phyloP scores from a whole-genome alignment of 441 rosid species.

The Syzygium syzygioides region DNA sequence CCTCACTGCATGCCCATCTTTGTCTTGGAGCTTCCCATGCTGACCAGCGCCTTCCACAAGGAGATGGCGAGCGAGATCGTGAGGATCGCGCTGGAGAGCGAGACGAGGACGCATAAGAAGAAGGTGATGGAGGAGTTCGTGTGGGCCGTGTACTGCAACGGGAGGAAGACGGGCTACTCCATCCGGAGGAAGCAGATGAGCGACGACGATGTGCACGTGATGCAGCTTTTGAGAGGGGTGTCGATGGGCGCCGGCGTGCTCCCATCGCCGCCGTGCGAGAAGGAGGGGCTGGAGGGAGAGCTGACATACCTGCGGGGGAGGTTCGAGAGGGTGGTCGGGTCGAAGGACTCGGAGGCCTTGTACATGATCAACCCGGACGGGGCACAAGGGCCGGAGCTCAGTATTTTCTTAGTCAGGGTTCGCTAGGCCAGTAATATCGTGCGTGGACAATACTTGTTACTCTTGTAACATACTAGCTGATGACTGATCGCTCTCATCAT shows the following conservation, averaged over 20 bases:
- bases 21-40: constrained; percentile 82
- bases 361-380: constrained; percentile 95
- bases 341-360: constrained; percentile 82
- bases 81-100: constrained; percentile 79
- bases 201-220: constrained; percentile 79
- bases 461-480: not conserved
- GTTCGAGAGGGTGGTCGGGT: constrained; percentile 78
- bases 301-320: constrained; percentile 84
- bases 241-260: constrained; percentile 97
- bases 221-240: constrained; percentile 73
- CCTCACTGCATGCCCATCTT: constrained; percentile 74
- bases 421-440: constrained; percentile 20
- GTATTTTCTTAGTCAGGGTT: constrained; percentile 79
- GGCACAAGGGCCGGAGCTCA: constrained; percentile 71
- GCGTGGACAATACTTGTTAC: not conserved
- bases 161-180: constrained; percentile 74
- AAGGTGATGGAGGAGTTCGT: constrained; percentile 75
- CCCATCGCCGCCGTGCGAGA: constrained; percentile 50
- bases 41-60: constrained; percentile 57
- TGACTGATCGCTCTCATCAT: not conserved
- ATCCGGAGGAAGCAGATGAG: constrained; percentile 80
- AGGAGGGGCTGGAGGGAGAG: constrained; percentile 61
- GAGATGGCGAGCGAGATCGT: constrained; percentile 89
- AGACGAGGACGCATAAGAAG: constrained; percentile 73
- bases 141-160: constrained; percentile 89